These are phyloP conservation scores for Dryas octopetala DNA, from an alignment of 306 rosid genomes.

Conservation along the genomic window DNA sequence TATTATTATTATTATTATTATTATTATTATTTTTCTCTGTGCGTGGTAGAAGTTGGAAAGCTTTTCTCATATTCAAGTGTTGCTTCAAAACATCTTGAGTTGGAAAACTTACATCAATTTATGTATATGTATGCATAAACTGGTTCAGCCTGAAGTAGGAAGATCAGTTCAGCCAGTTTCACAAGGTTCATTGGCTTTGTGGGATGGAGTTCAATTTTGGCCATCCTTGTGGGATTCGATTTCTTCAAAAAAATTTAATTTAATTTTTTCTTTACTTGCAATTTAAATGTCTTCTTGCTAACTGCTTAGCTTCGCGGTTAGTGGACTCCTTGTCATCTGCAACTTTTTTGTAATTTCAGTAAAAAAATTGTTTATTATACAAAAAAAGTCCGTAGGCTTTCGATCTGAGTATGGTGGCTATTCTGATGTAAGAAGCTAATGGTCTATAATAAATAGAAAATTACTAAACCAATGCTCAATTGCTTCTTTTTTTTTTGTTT, in stretches of 20 bases:
- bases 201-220: too few relatives aligned
- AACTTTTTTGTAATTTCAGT: too few relatives aligned
- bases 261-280: too few relatives aligned
- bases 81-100: neutral
- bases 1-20: too few relatives aligned
- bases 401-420: neutral
- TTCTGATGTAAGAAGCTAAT: constrained; percentile 6
- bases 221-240: too few relatives aligned
- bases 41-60: neutral
- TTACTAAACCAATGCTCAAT: too few relatives aligned
- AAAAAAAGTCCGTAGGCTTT: neutral
- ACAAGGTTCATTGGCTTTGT: neutral
- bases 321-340: too few relatives aligned
- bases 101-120: neutral
- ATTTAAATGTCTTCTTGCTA: too few relatives aligned
- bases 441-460: neutral
- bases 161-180: neutral
- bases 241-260: too few relatives aligned
- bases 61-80: neutral
- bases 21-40: neutral
- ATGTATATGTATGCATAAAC: neutral
- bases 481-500: too few relatives aligned
- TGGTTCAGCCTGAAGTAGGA: constrained; percentile 12
- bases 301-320: too few relatives aligned
- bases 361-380: too few relatives aligned